These are phyloP conservation scores for Eimeria maxima DNA, from an alignment of 169 alveolate species.

Conservation along the genomic window DNA sequence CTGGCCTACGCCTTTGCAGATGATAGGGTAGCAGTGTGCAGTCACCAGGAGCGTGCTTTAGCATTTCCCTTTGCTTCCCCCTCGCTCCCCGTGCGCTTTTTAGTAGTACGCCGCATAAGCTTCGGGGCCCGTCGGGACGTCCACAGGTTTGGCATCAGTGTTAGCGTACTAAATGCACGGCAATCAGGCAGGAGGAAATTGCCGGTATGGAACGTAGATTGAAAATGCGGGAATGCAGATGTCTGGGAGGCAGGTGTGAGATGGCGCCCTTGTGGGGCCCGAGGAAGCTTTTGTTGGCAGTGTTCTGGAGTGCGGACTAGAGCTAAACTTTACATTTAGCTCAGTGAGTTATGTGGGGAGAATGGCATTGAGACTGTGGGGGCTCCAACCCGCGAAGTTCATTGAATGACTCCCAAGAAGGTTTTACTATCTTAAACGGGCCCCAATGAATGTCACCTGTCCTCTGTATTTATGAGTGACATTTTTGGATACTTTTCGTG, in stretches of 20 bases:
- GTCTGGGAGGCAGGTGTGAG: constrained; percentile 34
- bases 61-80: neutral
- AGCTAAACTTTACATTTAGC: too few species aligned
- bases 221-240: neutral
- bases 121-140: neutral
- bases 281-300: neutral
- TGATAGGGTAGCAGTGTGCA: neutral
- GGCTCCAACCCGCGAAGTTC: neutral
- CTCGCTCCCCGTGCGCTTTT: neutral
- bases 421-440: neutral
- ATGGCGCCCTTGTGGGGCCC: neutral
- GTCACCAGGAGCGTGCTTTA: neutral
- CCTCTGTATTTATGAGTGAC: neutral
- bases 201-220: neutral
- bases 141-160: constrained; percentile 3
- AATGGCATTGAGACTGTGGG: neutral
- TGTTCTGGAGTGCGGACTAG: neutral
- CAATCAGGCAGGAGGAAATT: constrained; percentile 10
- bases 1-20: neutral
- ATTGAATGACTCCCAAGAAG: neutral
- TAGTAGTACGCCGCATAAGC: neutral
- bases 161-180: neutral
- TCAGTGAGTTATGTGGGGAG: neutral
- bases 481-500: too few species aligned
- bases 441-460: neutral